Evolutionary conservation across 352 stramenopile genomes (phyloP), one percentile per base, ranked within the genome.

Genomic region (Globisporangium carolinianum): DNA sequence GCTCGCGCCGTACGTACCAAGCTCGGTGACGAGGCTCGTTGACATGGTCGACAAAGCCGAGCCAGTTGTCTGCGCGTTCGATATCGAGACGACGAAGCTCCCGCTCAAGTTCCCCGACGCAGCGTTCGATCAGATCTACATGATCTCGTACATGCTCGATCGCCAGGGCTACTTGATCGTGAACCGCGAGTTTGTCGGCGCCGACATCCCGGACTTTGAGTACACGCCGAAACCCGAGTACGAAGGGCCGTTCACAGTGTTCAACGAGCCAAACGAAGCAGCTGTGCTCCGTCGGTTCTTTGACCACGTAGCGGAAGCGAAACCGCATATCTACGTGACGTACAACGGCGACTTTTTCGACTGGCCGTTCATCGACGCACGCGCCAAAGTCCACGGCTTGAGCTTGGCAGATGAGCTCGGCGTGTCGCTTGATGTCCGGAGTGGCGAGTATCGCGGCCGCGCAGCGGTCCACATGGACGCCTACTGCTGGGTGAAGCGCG

Each of bases 341-440:
- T 99, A 99, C 76, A 99, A 99, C 80, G 97, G 97, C 47, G 97
- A 99, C 68, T 99, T 97, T 60, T 99, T 99, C 72, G 97, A 99
- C 87, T 99, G 96, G 96, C 97, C 96, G 0, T 99, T 99, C 73
- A 74, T 99, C 18, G 94, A 99, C 35, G 69, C 77, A n/a, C 85
- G 97, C 32, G 89, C 90, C 14, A 76, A 89, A 54, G 58, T 86
- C n/a, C 87, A 98, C 66, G 90, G 86, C 11, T 91, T 99, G 56
- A 82, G 97, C 63, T 74, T 99, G 67, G 76, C 72, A 6, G 74
- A 73, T 36, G 87, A 98, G 64, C 78, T 98, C 39, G 96, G 96
- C 10, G 51, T 89, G 18, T 76, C 76, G 32, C 62, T 89, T 7
- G 79, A 90, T 47, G 60, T 81, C 32, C 79, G 79, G n/a, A 83